These are phyloP conservation scores for Fraxinus albicans DNA, from an alignment of 305 asterid species.

Conservation along the genomic window DNA sequence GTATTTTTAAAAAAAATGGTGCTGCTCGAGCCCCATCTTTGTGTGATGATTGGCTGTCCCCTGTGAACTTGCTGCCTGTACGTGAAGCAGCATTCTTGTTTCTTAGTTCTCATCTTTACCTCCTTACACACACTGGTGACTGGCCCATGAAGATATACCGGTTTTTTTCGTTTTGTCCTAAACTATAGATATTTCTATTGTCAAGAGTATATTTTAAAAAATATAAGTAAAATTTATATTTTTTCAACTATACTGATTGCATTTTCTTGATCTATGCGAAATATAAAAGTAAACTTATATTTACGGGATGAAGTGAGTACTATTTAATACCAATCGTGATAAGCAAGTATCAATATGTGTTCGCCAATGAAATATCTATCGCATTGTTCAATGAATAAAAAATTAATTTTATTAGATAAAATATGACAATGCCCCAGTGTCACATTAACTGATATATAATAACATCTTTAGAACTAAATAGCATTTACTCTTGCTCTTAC, in stretches of 20 bases:
- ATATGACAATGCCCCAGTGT: neutral
- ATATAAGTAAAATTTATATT: neutral
- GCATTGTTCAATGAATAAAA: neutral
- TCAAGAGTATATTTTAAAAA: no score
- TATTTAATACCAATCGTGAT: neutral
- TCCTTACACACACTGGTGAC: neutral
- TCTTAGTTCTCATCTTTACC: neutral
- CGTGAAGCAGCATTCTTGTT: neutral
- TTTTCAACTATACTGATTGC: no score
- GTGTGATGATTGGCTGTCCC: no score
- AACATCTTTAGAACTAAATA: neutral
- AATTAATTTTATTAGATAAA: neutral
- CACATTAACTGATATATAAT: neutral
- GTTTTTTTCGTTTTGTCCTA: neutral
- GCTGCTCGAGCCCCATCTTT: no score
- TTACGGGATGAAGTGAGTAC: neutral
- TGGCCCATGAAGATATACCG: neutral
- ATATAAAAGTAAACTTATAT: neutral
- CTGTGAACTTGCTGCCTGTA: no score
- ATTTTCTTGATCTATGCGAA: neutral
- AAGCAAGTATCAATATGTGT: neutral
- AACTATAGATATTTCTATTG: no score
- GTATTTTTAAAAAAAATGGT: no score
- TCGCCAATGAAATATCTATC: neutral
- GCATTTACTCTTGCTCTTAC: neutral